phyloP scores from a whole-genome alignment of 169 alveolate genomes.

The Plasmodium yoelii region DNA sequence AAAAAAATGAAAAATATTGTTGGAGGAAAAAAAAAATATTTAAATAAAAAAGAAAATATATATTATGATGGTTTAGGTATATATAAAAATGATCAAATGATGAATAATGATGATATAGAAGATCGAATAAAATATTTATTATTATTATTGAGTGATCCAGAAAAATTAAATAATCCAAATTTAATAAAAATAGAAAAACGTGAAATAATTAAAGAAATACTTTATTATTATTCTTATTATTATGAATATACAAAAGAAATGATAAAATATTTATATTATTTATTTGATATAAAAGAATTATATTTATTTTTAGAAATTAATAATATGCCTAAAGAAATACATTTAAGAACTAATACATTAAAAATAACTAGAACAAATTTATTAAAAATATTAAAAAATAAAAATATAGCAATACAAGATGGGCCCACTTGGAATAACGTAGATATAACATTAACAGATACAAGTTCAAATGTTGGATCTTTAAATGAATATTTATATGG shows the following conservation, averaged over 20 bases:
- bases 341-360: constrained; percentile 88
- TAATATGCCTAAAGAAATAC: constrained; percentile 38
- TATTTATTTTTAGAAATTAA: constrained; percentile 40
- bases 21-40: constrained; percentile 23
- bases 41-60: constrained; percentile 32
- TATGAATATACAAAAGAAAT: constrained; percentile 94
- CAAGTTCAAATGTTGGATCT: constrained; percentile 97
- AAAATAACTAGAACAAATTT: constrained; percentile 92
- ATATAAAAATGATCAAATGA: constrained; percentile 34
- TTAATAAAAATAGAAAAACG: constrained; percentile 15
- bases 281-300: constrained; percentile 47
- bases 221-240: constrained; percentile 82
- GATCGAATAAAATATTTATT: constrained; percentile 72
- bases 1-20: background rate
- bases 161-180: constrained; percentile 8
- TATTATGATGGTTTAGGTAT: constrained; percentile 40
- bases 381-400: constrained; percentile 95
- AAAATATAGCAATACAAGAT: constrained; percentile 95
- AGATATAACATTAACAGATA: constrained; percentile 94
- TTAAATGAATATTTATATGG: constrained; percentile 98
- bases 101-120: constrained; percentile 67
- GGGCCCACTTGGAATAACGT: constrained; percentile 72
- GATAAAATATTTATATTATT: constrained; percentile 77
- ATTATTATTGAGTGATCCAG: constrained; percentile 18
- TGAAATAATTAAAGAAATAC: constrained; percentile 29